Percentiles rank a stretch among this genome's conserved stretches.
These are phyloP conservation scores for Rutidosis leptorrhynchoides DNA, from an alignment of 129 eudicot species.

Conservation along the genomic window DNA sequence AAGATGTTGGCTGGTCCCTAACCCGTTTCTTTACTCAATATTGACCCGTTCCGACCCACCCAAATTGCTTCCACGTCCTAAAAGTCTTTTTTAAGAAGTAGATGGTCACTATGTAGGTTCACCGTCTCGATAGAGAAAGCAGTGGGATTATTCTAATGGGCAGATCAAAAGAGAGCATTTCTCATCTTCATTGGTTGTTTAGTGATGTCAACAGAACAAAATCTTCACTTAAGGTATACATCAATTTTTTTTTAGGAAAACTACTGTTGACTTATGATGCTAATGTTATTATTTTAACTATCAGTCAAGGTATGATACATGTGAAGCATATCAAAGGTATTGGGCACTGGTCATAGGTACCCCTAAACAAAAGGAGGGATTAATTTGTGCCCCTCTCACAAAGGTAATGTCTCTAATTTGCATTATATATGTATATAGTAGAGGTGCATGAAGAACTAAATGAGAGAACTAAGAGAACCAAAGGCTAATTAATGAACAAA, in stretches of 20 bases:
- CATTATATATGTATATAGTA: too few species aligned
- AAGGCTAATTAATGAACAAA: too few species aligned
- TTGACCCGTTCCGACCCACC: neutral
- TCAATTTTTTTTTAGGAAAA: neutral
- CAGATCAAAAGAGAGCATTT: constrained; percentile 70
- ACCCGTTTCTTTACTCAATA: neutral
- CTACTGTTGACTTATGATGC: neutral
- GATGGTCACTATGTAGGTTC: constrained; percentile 52
- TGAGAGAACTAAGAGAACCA: too few species aligned
- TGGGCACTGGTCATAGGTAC: constrained; percentile 92
- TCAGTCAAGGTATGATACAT: constrained; percentile 64
- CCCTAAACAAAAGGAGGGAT: constrained; percentile 79
- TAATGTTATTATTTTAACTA: constrained; percentile 4
- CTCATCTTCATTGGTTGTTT: constrained; percentile 65
- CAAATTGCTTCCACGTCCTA: neutral
- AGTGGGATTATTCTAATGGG: constrained; percentile 91
- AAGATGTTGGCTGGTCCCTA: neutral
- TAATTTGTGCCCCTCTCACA: constrained; percentile 73
- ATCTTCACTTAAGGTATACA: constrained; percentile 49
- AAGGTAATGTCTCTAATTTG: too few species aligned
- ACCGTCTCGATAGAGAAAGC: constrained; percentile 95
- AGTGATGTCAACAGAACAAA: constrained; percentile 46
- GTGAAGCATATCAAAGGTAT: constrained; percentile 62
- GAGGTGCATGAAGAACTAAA: neutral
- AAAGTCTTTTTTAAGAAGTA: neutral